Conservation (phyloP, 345 rosid genomes). For the Eucalyptus cloeziana region DNA sequence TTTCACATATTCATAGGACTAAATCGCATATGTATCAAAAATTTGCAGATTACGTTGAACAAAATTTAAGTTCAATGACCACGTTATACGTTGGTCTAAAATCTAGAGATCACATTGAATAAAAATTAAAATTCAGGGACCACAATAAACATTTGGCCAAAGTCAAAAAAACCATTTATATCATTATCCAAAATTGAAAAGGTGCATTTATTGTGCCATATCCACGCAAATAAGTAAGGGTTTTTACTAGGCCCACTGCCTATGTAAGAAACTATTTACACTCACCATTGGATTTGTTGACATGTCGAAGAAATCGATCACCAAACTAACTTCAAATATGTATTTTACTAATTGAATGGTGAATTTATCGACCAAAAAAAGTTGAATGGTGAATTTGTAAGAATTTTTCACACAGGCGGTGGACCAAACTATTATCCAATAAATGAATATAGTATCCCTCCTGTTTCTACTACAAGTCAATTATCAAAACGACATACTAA, state of each 20-base stretch:
- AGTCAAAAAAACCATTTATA: fast-evolving
- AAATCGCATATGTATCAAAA: too few relatives aligned
- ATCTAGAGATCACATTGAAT: too few relatives aligned
- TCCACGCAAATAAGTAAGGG: not conserved
- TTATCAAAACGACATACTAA: not conserved
- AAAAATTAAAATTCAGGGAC: not conserved
- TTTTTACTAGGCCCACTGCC: not conserved
- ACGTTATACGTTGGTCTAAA: fast-evolving
- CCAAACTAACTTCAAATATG: not conserved
- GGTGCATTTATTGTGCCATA: not conserved
- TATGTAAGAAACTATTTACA: not conserved
- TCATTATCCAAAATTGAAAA: not conserved
- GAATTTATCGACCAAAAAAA: not conserved
- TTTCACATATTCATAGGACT: too few relatives aligned
- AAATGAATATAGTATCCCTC: not conserved
- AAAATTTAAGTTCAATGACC: not conserved
- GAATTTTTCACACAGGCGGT: not conserved
- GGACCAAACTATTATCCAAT: not conserved
- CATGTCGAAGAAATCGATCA: not conserved
- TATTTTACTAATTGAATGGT: not conserved
- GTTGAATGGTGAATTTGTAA: not conserved
- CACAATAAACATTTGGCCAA: not conserved
- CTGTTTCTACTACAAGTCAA: too few relatives aligned
- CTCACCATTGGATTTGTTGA: not conserved
- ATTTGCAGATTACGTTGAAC: fast-evolving